Evolutionary conservation across 768 basidiomycete species (phyloP).

Genomic region (Hericium coralloides): DNA sequence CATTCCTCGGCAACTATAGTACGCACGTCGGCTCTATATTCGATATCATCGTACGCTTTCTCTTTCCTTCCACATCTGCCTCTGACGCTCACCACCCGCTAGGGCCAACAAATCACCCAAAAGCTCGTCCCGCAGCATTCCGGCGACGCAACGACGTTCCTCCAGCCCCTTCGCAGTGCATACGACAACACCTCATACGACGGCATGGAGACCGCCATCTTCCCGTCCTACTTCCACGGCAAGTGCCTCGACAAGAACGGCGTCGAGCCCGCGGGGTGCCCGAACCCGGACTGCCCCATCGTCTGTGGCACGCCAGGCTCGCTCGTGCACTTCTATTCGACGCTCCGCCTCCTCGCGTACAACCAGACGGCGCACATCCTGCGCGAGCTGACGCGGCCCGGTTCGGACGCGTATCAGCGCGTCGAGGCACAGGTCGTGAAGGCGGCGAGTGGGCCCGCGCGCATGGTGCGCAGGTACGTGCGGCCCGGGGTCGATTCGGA

Average conservation of each 20-base stretch:
- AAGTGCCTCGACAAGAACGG: slow-evolving; percentile 52
- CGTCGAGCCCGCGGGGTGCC: slow-evolving; percentile 58
- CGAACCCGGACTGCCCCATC: slow-evolving; percentile 71
- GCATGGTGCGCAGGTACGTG: slow-evolving; percentile 8
- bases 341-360: slow-evolving; percentile 40
- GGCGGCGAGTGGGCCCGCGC: slow-evolving; percentile 20
- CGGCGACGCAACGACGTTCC: slow-evolving; percentile 21
- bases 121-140: slow-evolving; percentile 24
- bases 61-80: neutral
- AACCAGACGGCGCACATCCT: slow-evolving; percentile 31
- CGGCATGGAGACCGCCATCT: slow-evolving; percentile 47
- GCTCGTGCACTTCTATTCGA: slow-evolving; percentile 56
- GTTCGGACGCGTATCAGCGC: slow-evolving; percentile 32
- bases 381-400: slow-evolving; percentile 25
- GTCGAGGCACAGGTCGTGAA: slow-evolving; percentile 34
- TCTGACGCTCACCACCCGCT: slow-evolving; percentile 11
- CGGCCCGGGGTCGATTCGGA: slow-evolving; percentile 1
- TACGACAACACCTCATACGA: slow-evolving; percentile 38
- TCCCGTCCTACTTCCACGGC: slow-evolving; percentile 66
- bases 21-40: slow-evolving; percentile 31
- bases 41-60: slow-evolving; percentile 32
- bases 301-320: slow-evolving; percentile 81
- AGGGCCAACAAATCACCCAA: slow-evolving; percentile 30
- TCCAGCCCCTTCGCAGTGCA: slow-evolving; percentile 37
- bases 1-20: slow-evolving; percentile 43